phyloP scores from a whole-genome alignment of 1,284 basidiomycete species.

The Sphagnurus paluster region DNA sequence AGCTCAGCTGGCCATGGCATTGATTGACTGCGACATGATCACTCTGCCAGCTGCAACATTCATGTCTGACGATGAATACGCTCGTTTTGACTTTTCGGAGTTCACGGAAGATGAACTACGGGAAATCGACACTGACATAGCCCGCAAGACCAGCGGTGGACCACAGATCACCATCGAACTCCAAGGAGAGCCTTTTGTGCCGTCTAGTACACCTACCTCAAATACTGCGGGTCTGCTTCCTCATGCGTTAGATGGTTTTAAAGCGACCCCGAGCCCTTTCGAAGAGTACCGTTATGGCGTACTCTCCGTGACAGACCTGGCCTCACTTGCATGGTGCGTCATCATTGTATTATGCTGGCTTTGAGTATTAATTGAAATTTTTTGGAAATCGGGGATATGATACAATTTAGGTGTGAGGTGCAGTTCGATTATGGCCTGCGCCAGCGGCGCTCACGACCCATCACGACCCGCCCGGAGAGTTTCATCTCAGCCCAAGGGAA shows the following conservation, averaged over 20 bases:
- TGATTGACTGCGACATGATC: too few relatives aligned
- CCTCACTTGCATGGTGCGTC: slow-evolving; percentile 52
- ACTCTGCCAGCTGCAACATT: slow-evolving; percentile 1
- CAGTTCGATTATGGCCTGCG: slow-evolving; percentile 76
- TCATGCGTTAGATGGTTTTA: too few relatives aligned
- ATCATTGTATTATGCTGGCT: background rate
- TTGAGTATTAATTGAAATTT: too few relatives aligned
- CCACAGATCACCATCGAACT: slow-evolving; percentile 24
- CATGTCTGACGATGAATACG: slow-evolving; percentile 43
- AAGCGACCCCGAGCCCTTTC: slow-evolving; percentile 31
- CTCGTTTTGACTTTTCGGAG: slow-evolving; percentile 50
- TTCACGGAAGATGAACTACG: slow-evolving; percentile 60
- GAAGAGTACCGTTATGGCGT: slow-evolving; percentile 34
- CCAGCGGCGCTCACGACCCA: slow-evolving; percentile 53
- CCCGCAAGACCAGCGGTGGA: slow-evolving; percentile 14
- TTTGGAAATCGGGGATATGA: background rate
- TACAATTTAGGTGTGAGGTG: slow-evolving; percentile 64
- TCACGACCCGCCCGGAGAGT: slow-evolving; percentile 54
- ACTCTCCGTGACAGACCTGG: slow-evolving; percentile 55
- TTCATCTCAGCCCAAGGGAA: slow-evolving; percentile 70
- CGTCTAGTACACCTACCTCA: too few relatives aligned
- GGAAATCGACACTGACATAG: slow-evolving; percentile 41
- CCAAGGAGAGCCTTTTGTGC: slow-evolving; percentile 10
- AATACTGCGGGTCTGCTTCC: too few relatives aligned
- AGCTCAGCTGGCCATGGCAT: too few relatives aligned